Percentiles rank a stretch among this genome's conserved stretches.
Evolutionary conservation across 139 green algal genomes (phyloP).

Genomic region (Tetradesmus lagerheimii): DNA sequence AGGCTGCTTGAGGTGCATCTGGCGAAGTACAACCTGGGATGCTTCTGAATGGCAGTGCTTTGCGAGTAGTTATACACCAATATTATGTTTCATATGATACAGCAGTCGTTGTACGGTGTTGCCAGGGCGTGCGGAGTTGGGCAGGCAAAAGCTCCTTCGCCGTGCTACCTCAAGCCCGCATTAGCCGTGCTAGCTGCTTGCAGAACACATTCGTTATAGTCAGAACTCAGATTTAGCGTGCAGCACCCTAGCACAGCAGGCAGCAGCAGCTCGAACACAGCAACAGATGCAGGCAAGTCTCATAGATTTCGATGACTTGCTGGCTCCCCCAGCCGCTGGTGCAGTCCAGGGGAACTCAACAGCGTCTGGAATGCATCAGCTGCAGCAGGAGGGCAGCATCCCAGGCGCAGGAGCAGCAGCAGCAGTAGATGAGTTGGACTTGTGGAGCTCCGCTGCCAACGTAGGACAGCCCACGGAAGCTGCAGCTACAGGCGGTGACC

Average conservation of each 20-base stretch:
- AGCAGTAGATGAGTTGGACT: not conserved
- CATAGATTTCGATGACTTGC: slow-evolving; percentile 8
- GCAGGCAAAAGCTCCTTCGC: not conserved
- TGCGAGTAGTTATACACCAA: too few relatives aligned
- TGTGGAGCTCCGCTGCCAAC: not conserved
- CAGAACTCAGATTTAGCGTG: not conserved
- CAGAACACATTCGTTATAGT: not conserved
- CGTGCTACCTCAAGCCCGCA: not conserved
- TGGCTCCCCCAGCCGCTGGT: not conserved
- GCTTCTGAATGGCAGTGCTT: not conserved
- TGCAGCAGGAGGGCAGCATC: not conserved
- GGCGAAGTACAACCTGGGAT: not conserved
- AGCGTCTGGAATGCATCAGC: not conserved
- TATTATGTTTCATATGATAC: too few relatives aligned
- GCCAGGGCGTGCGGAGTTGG: not conserved
- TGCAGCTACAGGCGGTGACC: not conserved
- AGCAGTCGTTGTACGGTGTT: not conserved
- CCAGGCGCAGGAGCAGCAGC: not conserved
- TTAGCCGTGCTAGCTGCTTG: not conserved
- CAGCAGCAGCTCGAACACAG: not conserved
- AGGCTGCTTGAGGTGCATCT: too few relatives aligned
- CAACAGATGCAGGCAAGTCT: not conserved
- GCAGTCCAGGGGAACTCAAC: not conserved
- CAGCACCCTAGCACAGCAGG: not conserved
- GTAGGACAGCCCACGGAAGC: not conserved